Conservation (phyloP, 768 basidiomycete genomes). For the Dendrothele bispora region DNA sequence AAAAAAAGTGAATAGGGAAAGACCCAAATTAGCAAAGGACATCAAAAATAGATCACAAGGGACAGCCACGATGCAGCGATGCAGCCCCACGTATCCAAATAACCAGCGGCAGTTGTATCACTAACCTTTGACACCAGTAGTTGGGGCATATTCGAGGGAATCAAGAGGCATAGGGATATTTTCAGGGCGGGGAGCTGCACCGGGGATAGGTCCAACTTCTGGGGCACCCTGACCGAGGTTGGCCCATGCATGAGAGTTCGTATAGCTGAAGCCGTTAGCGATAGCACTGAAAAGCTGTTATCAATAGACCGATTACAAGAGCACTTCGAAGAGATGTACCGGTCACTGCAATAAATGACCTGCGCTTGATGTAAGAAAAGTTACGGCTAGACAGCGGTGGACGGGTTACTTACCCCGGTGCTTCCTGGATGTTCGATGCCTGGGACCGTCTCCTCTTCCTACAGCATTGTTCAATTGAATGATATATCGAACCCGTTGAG, state of each 20-base stretch:
- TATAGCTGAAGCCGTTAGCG: slow-evolving; percentile 89
- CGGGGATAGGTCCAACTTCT: slow-evolving; percentile 83
- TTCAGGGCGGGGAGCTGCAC: slow-evolving; percentile 64
- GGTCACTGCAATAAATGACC: slow-evolving; percentile 4
- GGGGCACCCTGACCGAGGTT: slow-evolving; percentile 90
- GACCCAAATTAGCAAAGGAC: background rate
- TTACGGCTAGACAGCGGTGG: background rate
- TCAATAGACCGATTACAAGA: slow-evolving; percentile 68
- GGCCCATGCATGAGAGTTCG: slow-evolving; percentile 77
- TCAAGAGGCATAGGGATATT: slow-evolving; percentile 67
- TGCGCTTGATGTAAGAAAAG: background rate
- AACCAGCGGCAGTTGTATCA: too few species aligned
- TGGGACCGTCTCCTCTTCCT: slow-evolving; percentile 90
- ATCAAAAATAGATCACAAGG: slow-evolving; percentile 1
- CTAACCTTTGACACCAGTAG: slow-evolving; percentile 83
- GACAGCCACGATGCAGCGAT: background rate
- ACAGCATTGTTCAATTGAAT: slow-evolving; percentile 7
- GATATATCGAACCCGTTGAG: background rate
- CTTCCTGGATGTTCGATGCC: slow-evolving; percentile 78
- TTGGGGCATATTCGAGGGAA: slow-evolving; percentile 88
- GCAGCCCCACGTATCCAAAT: too few species aligned
- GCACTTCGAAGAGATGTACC: background rate
- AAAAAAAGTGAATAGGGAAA: slow-evolving; percentile 6
- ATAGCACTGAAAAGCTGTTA: slow-evolving; percentile 78
- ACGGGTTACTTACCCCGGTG: slow-evolving; percentile 43